phyloP scores from a whole-genome alignment of 345 rosid genomes.

The Anacardium occidentale region DNA sequence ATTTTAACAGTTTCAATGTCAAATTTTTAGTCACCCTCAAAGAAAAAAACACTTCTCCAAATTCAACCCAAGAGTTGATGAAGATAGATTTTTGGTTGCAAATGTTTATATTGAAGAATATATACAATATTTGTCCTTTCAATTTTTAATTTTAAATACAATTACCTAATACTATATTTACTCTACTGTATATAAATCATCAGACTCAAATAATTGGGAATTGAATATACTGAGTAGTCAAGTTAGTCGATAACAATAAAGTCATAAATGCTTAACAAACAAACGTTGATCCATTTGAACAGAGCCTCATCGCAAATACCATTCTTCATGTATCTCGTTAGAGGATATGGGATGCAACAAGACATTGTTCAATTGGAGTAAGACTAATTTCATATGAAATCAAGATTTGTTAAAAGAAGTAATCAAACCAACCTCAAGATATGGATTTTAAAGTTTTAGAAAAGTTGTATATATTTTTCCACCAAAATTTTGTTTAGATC shows the following conservation, averaged over 20 bases:
- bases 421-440: conserved; percentile 5
- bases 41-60: too few relatives aligned
- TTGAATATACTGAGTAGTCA: background rate
- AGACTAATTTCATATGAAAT: background rate
- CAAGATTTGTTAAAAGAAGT: background rate
- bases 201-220: background rate
- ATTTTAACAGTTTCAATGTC: too few relatives aligned
- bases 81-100: too few relatives aligned
- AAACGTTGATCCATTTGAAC: conserved; percentile 43
- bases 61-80: too few relatives aligned
- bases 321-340: conserved; percentile 33
- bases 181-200: background rate
- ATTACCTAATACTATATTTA: background rate
- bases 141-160: too few relatives aligned
- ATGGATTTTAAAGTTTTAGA: background rate
- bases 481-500: background rate
- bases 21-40: too few relatives aligned
- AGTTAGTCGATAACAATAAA: conserved; percentile 1
- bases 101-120: too few relatives aligned
- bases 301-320: conserved; percentile 38
- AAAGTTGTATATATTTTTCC: background rate
- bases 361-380: conserved; percentile 25
- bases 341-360: conserved; percentile 39
- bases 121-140: too few relatives aligned
- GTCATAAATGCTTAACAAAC: conserved; percentile 20